phyloP scores from a whole-genome alignment of 495 filamentous ascomycete species.

The Penicillium cinerascens region DNA sequence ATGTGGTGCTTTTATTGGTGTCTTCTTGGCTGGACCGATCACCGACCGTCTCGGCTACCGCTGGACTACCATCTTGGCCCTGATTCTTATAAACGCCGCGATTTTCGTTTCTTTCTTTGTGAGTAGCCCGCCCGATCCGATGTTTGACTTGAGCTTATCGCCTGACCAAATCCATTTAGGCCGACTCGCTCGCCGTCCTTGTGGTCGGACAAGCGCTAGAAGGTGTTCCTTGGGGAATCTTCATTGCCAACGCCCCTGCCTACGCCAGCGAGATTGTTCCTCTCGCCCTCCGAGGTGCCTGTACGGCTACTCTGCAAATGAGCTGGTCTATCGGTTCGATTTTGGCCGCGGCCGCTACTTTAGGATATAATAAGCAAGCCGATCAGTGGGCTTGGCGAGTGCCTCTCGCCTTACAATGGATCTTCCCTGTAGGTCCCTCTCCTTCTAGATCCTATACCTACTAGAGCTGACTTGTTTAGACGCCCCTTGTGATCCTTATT shows the following conservation, averaged over 20 bases:
- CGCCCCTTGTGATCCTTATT: conserved; percentile 61
- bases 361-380: conserved; percentile 46
- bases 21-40: conserved; percentile 63
- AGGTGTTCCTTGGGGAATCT: conserved; percentile 72
- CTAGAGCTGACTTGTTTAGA: too few relatives aligned
- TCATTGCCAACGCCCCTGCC: conserved; percentile 67
- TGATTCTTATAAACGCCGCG: conserved; percentile 57
- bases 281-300: conserved; percentile 57
- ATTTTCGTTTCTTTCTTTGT: conserved; percentile 69
- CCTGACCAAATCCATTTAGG: too few relatives aligned
- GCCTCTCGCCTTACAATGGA: conserved; percentile 69
- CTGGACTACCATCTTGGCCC: conserved; percentile 59
- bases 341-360: conserved; percentile 64
- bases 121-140: too few relatives aligned
- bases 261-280: conserved; percentile 72
- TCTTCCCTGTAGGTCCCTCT: conserved; percentile 55
- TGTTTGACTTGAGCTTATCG: too few relatives aligned
- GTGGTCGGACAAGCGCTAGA: conserved; percentile 65
- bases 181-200: conserved; percentile 57
- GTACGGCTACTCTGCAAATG: conserved; percentile 71
- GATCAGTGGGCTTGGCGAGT: conserved; percentile 57
- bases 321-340: conserved; percentile 70
- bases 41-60: conserved; percentile 64
- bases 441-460: too few relatives aligned
- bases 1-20: conserved; percentile 62